Base-by-base conservation (phyloP, 2,329 filamentous ascomycete genomes). In the Colletotrichum acutatum region DNA sequence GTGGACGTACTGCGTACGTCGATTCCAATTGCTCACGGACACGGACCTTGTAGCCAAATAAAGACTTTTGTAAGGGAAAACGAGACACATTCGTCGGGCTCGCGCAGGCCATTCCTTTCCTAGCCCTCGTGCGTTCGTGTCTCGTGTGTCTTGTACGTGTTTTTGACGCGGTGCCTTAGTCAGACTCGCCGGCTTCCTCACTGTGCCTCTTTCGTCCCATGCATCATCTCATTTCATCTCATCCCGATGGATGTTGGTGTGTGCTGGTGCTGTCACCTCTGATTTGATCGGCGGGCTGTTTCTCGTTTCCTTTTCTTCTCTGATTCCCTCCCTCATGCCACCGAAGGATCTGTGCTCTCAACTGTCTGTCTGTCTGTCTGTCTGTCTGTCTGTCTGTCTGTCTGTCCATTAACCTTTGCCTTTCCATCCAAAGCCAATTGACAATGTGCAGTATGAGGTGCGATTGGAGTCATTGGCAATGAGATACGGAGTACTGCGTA, bases 211-310 rank as follows among this genome's bases (percentile, higher is more conserved):
- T 60, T 42, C 32, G 32, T 69, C 66, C 59, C 54, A 72, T 72
- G 66, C 53, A 54, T 46, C 69, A 22, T 53, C 64, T 49, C 66
- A 64, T 72, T 60, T 72, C 66, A 56, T 72, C 66, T 46, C 58
- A 63, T 67, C 56, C 42, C 16, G 42, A 49, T 19, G 37, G 37
- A 42, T 42, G 14, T 19, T 49, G 42, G 42, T 49, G 42, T 42
- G 61, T 28, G 37, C 37, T 42, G 14, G 37, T 42, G 30, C 32
- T 32, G 24, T 14, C 49, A 68, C 49, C 32, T 57, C 34, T 32
- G 32, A 57, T 68, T 49, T 53, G 66, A 32, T 42, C 58, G 49
- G 57, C 30, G 61, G 24, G 37, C 5, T n/a, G 24, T 19, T 30
- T 30, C 14, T 37, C 19, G 26, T 49, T 30, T 49, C 6, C 19